Percentiles rank a stretch among this genome's conserved stretches.
Evolutionary conservation across 1,284 basidiomycete species (phyloP).

Genomic region (Leucoagaricus sp.): DNA sequence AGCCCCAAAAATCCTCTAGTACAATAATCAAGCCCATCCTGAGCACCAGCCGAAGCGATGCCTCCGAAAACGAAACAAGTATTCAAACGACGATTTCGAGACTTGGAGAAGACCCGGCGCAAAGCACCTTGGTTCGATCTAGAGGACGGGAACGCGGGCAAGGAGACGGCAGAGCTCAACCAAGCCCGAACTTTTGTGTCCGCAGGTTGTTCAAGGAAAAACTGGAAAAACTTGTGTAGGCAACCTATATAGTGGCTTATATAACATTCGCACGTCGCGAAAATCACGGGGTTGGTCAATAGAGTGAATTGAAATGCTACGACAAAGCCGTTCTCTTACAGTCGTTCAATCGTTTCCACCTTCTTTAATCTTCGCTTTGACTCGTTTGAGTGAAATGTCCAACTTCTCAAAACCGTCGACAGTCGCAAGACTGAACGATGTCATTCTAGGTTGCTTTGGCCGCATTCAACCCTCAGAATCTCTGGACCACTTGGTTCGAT

Average conservation of each 20-base stretch:
- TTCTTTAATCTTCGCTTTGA: not conserved
- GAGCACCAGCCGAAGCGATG: slow-evolving; percentile 53
- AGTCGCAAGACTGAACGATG: slow-evolving; percentile 54
- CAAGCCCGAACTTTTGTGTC: slow-evolving; percentile 88
- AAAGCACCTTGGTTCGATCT: slow-evolving; percentile 51
- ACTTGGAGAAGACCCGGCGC: slow-evolving; percentile 33
- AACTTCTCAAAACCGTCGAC: slow-evolving; percentile 28
- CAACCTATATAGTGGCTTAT: slow-evolving; percentile 25
- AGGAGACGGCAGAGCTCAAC: slow-evolving; percentile 76
- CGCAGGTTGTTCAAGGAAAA: slow-evolving; percentile 58
- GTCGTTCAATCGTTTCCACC: too few relatives aligned
- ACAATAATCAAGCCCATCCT: slow-evolving; percentile 33
- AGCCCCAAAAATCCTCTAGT: slow-evolving; percentile 25
- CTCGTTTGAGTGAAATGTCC: slow-evolving; percentile 25
- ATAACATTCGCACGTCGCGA: slow-evolving; percentile 32
- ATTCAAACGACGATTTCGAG: slow-evolving; percentile 42
- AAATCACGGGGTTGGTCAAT: not conserved
- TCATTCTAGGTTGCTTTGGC: slow-evolving; percentile 63
- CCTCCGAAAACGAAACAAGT: slow-evolving; percentile 48
- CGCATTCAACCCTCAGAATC: slow-evolving; percentile 57
- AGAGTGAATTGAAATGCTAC: not conserved
- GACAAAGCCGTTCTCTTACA: too few relatives aligned
- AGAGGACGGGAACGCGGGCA: slow-evolving; percentile 90
- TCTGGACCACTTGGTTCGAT: slow-evolving; percentile 70
- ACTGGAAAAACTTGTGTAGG: not conserved